phyloP scores from a whole-genome alignment of 2,329 filamentous ascomycete species.

The Phaeosphaeria sp. region DNA sequence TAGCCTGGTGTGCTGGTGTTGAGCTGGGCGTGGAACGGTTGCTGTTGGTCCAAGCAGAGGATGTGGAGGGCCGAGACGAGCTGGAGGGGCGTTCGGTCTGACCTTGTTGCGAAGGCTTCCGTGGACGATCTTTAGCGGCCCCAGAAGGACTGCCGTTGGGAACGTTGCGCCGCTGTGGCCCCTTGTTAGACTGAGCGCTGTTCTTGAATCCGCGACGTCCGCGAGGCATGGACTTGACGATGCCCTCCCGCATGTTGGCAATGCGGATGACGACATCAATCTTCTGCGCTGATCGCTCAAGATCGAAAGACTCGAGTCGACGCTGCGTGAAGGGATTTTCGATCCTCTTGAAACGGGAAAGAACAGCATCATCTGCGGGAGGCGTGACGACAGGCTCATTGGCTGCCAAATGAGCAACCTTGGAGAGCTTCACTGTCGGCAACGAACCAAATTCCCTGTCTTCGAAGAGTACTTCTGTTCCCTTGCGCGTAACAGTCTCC shows the following conservation, averaged over 20 bases:
- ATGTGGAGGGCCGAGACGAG: constrained; percentile 30
- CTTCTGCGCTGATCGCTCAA: constrained; percentile 30
- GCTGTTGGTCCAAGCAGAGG: constrained; percentile 35
- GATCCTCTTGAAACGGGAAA: constrained; percentile 28
- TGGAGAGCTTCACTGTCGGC: constrained; percentile 46
- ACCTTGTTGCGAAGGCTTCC: constrained; percentile 41
- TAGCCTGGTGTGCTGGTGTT: constrained; percentile 21
- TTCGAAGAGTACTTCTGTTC: constrained; percentile 52
- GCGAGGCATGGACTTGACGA: constrained; percentile 39
- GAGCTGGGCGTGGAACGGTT: constrained; percentile 31
- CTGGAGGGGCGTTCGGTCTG: constrained; percentile 33
- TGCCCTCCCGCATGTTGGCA: constrained; percentile 29
- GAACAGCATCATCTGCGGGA: constrained; percentile 29
- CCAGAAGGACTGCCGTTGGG: constrained; percentile 23
- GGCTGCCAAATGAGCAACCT: constrained; percentile 42
- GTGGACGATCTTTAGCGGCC: constrained; percentile 32
- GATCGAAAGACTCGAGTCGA: constrained; percentile 33
- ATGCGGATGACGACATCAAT: constrained; percentile 40
- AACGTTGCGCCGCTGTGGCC: constrained; percentile 31
- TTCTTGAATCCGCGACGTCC: constrained; percentile 30
- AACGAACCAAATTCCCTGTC: constrained; percentile 57
- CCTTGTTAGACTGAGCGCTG: constrained; percentile 27
- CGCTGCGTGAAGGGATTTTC: constrained; percentile 39
- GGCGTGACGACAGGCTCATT: constrained; percentile 35
- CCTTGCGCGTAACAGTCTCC: constrained; percentile 49